These are phyloP conservation scores for Schizophyllum amplum DNA, from an alignment of 1,284 basidiomycete species.

Conservation along the genomic window DNA sequence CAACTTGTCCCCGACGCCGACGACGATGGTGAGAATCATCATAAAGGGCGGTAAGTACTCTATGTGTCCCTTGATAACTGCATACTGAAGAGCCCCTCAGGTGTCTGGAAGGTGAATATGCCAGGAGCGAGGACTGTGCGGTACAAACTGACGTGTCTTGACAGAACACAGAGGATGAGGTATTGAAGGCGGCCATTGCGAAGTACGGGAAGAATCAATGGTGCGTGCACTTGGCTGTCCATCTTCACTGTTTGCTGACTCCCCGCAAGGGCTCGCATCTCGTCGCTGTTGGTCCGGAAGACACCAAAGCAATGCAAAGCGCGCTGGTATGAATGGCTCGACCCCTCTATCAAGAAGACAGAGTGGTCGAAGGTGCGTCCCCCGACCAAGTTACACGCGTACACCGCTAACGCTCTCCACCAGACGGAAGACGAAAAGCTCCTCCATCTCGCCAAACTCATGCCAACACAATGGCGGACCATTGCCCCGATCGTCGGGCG, in stretches of 20 bases:
- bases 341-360: slow-evolving; percentile 99
- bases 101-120: neutral
- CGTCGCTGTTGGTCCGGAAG: slow-evolving; percentile 94
- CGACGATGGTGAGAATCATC: slow-evolving; percentile 79
- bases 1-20: neutral
- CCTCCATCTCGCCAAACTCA: slow-evolving; percentile 94
- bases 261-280: slow-evolving; percentile 84
- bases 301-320: slow-evolving; percentile 99
- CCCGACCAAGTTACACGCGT: slow-evolving; percentile 22
- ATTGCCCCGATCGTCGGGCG: slow-evolving; percentile 98
- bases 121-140: neutral
- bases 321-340: slow-evolving; percentile 99
- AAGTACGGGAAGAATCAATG: slow-evolving; percentile 98
- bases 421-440: slow-evolving; percentile 98
- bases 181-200: slow-evolving; percentile 94
- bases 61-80: neutral
- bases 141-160: neutral
- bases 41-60: slow-evolving; percentile 76
- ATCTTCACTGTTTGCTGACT: slow-evolving; percentile 5
- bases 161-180: slow-evolving; percentile 93
- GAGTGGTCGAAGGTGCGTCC: slow-evolving; percentile 84
- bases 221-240: slow-evolving; percentile 36
- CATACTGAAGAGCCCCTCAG: slow-evolving; percentile 9
- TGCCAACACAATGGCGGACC: slow-evolving; percentile 99
- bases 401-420: neutral